A percentile compares a stretch with the other conserved stretches of the same genome.
Conservation (phyloP, 345 rosid species). For the Gossypium bickii region DNA sequence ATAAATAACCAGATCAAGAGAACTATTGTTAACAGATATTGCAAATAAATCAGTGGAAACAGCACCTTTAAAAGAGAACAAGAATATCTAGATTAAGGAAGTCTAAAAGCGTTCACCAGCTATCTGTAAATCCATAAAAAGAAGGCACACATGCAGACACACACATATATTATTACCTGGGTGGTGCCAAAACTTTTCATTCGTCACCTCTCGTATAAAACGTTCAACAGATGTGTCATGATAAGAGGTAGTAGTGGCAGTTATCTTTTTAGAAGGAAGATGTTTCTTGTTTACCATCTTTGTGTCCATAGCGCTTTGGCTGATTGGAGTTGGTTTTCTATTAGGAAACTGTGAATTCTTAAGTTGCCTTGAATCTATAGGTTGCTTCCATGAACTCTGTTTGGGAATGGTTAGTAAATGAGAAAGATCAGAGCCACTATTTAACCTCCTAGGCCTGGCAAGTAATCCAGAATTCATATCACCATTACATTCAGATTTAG, state of each 20-base stretch:
- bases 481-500: slow-evolving; percentile 63
- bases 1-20: background rate
- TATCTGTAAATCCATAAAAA: background rate
- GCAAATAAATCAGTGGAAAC: slow-evolving; percentile 15
- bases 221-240: slow-evolving; percentile 99
- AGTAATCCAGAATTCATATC: slow-evolving; percentile 47
- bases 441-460: slow-evolving; percentile 55
- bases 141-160: background rate
- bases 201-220: slow-evolving; percentile 92
- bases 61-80: background rate
- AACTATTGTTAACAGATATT: background rate
- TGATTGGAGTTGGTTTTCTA: slow-evolving; percentile 47
- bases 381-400: slow-evolving; percentile 82
- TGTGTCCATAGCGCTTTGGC: slow-evolving; percentile 60
- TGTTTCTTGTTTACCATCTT: slow-evolving; percentile 72
- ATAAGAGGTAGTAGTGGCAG: slow-evolving; percentile 39
- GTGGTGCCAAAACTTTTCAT: slow-evolving; percentile 86
- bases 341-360: slow-evolving; percentile 50
- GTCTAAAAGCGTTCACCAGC: background rate
- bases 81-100: background rate
- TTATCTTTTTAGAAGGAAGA: slow-evolving; percentile 55
- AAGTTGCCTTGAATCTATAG: slow-evolving; percentile 46
- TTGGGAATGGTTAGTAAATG: slow-evolving; percentile 48
- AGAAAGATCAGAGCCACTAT: slow-evolving; percentile 48
- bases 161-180: slow-evolving; percentile 42